Base-by-base conservation (phyloP, 2,329 filamentous ascomycete genomes). In the Dendrostoma leiphaemia region DNA sequence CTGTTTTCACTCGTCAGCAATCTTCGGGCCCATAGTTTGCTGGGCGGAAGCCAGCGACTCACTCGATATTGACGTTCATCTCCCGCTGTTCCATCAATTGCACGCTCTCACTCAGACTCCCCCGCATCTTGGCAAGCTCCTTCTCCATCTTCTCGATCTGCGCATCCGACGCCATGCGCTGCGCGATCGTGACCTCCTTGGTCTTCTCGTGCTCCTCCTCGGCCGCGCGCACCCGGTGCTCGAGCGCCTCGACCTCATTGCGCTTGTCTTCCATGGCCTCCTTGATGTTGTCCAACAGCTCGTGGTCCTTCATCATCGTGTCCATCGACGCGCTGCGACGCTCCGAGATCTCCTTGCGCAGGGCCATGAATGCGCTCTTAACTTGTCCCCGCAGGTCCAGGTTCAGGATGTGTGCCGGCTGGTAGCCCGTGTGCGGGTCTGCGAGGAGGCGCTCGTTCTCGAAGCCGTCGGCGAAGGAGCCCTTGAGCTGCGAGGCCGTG, bases 71-170 rank as follows among this genome's bases (percentile, higher is more conserved):
- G 12, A 91, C 94, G 64, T 92, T 96, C 83, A 97, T 96, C 75
- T 97, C 92, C 52, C 90, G 81, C 71, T 97, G 93, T 69, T 97
- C 91, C 82, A 97, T 88, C 45, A 96, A 72, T 71, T 97, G 90
- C 50, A 97, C 89, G 31, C 86, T 91, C 69, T 97, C 93, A 3
- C 84, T 87, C 28, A 97, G 76, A 10, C 87, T 88, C 2, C 88
- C 83, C 38, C 92, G 83, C 90, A 97, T 96, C 69, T 91, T 90
- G 44, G 90, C 89, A n/a, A 99, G 77, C 69, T 99, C 92, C 72
- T 96, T 97, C 74, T 99, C 94, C 88, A 97, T 95, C 77, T 94
- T 94, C 72, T 99, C 94, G 64, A 99, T 96, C 70, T 97, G 93
- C 8, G 92, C 85, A 68, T 97, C 94, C 2, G 87, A 90, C 7